Conservation (phyloP, 75 land plant genomes). For the Larix kaempferi region DNA sequence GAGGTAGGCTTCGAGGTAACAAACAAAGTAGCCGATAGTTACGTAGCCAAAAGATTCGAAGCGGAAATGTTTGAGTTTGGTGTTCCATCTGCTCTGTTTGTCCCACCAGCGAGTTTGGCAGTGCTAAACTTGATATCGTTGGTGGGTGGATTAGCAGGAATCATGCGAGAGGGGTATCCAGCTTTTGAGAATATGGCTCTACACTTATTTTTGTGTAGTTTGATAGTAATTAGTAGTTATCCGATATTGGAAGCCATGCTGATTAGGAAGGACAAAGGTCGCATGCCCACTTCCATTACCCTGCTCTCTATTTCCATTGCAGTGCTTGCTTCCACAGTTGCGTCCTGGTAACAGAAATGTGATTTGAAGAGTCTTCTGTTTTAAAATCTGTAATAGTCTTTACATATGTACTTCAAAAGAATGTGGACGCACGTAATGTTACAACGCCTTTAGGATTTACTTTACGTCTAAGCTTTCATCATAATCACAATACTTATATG, state of each 20-base stretch:
- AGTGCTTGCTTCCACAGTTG: neutral
- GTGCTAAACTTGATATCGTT: neutral
- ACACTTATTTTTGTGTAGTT: conserved; percentile 14
- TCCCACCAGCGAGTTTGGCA: neutral
- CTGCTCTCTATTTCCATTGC: neutral
- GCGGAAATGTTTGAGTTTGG: conserved; percentile 8
- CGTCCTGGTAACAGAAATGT: too few species aligned
- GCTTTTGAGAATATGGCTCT: conserved; percentile 13
- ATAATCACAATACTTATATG: too few species aligned
- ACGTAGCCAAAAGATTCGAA: conserved; percentile 17
- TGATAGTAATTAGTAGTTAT: conserved; percentile 2
- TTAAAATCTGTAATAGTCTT: too few species aligned
- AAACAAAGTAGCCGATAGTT: conserved; percentile 12
- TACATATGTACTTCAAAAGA: too few species aligned
- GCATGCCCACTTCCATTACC: conserved; percentile 11
- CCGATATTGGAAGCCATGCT: conserved; percentile 30
- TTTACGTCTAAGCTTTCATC: too few species aligned
- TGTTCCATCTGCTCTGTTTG: neutral
- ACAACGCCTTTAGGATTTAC: too few species aligned
- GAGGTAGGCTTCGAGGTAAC: conserved; percentile 19
- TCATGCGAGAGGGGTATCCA: neutral
- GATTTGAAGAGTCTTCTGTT: too few species aligned
- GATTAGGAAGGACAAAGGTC: conserved; percentile 29
- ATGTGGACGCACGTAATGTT: too few species aligned
- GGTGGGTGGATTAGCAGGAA: conserved; percentile 9